Percentiles rank a stretch among this genome's conserved stretches.
phyloP scores from a whole-genome alignment of 306 rosid species.

The Adenanthera pavonina region DNA sequence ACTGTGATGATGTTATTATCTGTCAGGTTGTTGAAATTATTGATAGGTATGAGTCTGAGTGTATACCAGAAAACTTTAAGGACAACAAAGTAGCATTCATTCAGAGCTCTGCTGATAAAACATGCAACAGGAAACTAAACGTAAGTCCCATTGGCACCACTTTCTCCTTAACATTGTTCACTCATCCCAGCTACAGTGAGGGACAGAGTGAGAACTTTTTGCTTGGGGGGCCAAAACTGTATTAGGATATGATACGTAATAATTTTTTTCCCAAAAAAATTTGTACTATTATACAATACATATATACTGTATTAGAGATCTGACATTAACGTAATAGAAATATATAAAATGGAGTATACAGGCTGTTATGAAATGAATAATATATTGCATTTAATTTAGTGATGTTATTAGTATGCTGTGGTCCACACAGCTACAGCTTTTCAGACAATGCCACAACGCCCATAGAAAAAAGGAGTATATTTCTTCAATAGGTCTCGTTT shows the following conservation, averaged over 20 bases:
- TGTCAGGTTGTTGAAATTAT: conserved; percentile 85
- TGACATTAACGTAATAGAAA: not conserved
- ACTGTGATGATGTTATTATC: conserved; percentile 35
- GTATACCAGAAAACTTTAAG: conserved; percentile 53
- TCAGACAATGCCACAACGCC: not conserved
- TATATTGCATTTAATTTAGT: not conserved
- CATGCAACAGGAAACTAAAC: conserved; percentile 54
- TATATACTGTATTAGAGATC: not conserved
- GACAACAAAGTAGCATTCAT: conserved; percentile 62
- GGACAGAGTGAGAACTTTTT: not conserved
- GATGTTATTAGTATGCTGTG: not conserved
- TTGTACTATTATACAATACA: not conserved
- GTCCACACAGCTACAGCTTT: not conserved
- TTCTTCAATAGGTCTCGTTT: not conserved
- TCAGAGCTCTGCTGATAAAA: conserved; percentile 51
- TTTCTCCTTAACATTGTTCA: conserved; percentile 22
- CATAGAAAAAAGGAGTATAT: not conserved
- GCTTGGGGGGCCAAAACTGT: not conserved
- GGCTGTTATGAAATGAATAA: not conserved
- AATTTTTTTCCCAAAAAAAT: not conserved
- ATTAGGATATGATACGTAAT: not conserved
- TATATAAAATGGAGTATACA: not conserved
- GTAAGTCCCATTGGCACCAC: conserved; percentile 48
- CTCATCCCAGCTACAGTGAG: not conserved
- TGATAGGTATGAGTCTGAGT: conserved; percentile 67